Percentiles rank a stretch among this genome's conserved stretches.
Conservation (phyloP, 495 filamentous ascomycete species). For the Podospora anserina region DNA sequence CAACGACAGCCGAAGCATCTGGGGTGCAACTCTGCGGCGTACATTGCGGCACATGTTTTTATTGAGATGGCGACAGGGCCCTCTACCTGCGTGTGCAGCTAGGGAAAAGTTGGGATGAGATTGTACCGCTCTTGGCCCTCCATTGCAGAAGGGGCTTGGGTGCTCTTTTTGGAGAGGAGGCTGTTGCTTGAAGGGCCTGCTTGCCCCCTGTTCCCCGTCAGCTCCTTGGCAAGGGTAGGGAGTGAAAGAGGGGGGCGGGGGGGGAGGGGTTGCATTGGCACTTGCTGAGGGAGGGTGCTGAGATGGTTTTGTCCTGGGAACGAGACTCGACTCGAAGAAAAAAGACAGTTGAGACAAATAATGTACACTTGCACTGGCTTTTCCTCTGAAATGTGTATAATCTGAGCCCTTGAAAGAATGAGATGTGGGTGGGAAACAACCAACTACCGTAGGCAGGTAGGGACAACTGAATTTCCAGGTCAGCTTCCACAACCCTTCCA, state of each 20-base stretch:
- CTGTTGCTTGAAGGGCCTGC: conserved; percentile 14
- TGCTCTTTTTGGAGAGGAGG: conserved; percentile 23
- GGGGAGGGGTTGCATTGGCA: conserved; percentile 7
- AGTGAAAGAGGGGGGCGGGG: conserved; percentile 17
- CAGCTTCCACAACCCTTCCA: neutral
- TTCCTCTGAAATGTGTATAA: neutral
- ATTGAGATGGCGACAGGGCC: conserved; percentile 38
- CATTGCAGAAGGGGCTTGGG: conserved; percentile 29
- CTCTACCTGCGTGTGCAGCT: conserved; percentile 16
- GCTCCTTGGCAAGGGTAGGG: conserved; percentile 19
- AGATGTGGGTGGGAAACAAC: neutral
- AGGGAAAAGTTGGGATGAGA: conserved; percentile 30
- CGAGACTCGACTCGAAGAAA: neutral
- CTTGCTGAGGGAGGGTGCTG: neutral
- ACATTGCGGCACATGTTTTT: conserved; percentile 32
- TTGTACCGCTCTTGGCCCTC: conserved; percentile 26
- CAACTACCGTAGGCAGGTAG: neutral
- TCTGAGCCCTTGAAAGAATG: neutral
- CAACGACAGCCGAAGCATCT: conserved; percentile 18
- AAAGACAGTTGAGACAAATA: neutral
- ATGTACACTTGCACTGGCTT: neutral
- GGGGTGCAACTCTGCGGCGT: conserved; percentile 28
- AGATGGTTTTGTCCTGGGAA: neutral
- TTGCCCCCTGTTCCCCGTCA: conserved; percentile 21
- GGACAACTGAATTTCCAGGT: neutral